These are phyloP conservation scores for Xylaria sp. DNA, from an alignment of 2,329 filamentous ascomycete genomes.

Conservation along the genomic window DNA sequence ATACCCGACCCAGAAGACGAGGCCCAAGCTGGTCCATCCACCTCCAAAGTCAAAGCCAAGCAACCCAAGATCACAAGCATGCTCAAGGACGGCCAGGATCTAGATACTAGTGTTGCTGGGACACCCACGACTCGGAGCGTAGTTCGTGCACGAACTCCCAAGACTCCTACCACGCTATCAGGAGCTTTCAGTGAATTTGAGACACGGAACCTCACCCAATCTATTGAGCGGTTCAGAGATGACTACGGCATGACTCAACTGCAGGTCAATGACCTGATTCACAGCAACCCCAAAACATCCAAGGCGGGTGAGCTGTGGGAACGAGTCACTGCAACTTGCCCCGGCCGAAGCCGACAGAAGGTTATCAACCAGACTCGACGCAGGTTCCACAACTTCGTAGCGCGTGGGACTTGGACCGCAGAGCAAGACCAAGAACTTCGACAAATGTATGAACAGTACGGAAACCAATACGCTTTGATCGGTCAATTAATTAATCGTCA, in stretches of 20 bases:
- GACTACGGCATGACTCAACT: constrained; percentile 56
- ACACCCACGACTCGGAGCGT: constrained; percentile 22
- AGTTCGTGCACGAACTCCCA: constrained; percentile 17
- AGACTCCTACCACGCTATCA: constrained; percentile 33
- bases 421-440: constrained; percentile 68
- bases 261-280: constrained; percentile 61
- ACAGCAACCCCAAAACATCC: constrained; percentile 41
- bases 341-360: constrained; percentile 63
- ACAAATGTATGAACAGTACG: constrained; percentile 58
- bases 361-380: constrained; percentile 68
- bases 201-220: constrained; percentile 53
- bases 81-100: constrained; percentile 32
- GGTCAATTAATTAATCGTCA: constrained; percentile 71
- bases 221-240: constrained; percentile 58
- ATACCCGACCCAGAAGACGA: constrained; percentile 1
- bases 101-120: constrained; percentile 18
- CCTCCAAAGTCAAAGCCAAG: constrained; percentile 27
- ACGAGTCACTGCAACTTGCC: constrained; percentile 59
- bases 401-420: constrained; percentile 67
- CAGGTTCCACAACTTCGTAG: constrained; percentile 73
- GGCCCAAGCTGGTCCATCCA: constrained; percentile 34
- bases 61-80: constrained; percentile 42
- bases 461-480: constrained; percentile 71
- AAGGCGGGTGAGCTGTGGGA: constrained; percentile 61
- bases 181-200: constrained; percentile 60